Evolutionary conservation across 2,329 filamentous ascomycete genomes (phyloP), one percentile per base, ranked within the genome.

Genomic region (Ceratocystis papillata): DNA sequence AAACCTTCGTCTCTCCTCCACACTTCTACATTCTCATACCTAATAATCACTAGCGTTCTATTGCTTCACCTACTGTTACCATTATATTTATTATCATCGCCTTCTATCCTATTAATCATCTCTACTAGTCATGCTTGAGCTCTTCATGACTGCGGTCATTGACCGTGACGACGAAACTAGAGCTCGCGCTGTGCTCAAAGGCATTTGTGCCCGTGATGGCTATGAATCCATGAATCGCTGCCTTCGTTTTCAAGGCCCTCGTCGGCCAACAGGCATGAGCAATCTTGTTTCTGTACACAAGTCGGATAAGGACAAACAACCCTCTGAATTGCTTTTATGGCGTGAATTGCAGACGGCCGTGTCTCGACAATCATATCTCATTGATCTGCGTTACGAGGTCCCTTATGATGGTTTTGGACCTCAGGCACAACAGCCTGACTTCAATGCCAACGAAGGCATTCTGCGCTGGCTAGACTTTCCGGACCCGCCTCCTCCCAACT

Each of bases 381-480:
- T 87, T 5, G 80, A 83, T 68, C 71, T 77, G n/a, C 77, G 79
- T 10, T 84, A 84, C 70, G 79, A 84, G 64, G 74, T 86, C 1
- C 72, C 76, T 22, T 76, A 76, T 62, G 77, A 81, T 37, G 72
- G 73, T 3, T 63, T 64, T n/a, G 37, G 41, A 12, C 10, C 45
- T 22, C 55, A 45, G 44, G 57, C 59, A 78, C 82, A 68, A 79
- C 84, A 73, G 1, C 70, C 72, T 66, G 76, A 80, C 48, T 75
- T 80, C 50, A 78, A 81, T 67, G 70, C 73, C 5, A 72, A 74
- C 0, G 74, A 75, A 0, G 82, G 81, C 20, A 78, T 79, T 2
- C 72, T 87, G 67, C 76, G 80, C 57, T 87, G 83, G 82, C 79
- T 76, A 5, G 84, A 86, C 69, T 77, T 86, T 57, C 84, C 84